Evolutionary conservation across 805 yeast species (phyloP).

Genomic region (Metschnikowia borealis): DNA sequence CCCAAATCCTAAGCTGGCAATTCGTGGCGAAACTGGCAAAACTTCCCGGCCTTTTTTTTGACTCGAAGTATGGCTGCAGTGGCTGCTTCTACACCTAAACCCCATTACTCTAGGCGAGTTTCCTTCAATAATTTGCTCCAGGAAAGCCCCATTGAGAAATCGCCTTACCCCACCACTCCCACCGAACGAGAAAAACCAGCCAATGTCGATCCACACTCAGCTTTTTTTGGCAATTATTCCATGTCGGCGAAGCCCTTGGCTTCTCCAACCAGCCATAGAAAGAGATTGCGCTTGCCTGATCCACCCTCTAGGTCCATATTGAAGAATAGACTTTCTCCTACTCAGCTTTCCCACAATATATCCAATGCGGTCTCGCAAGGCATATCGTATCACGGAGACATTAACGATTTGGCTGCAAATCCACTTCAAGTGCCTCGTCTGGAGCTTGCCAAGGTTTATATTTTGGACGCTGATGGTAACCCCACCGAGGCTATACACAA

Average conservation of each 20-base stretch:
- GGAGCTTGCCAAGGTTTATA: slow-evolving; percentile 14
- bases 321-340: slow-evolving; percentile 32
- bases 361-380: slow-evolving; percentile 13
- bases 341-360: slow-evolving; percentile 22
- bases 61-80: slow-evolving; percentile 6
- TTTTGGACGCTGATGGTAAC: background rate
- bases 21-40: background rate
- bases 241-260: slow-evolving; percentile 5
- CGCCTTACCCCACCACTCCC: slow-evolving; percentile 14
- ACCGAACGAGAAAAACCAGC: slow-evolving; percentile 20
- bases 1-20: background rate
- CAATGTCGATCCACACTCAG: slow-evolving; percentile 18
- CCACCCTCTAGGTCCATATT: slow-evolving; percentile 39
- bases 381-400: slow-evolving; percentile 18
- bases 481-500: background rate
- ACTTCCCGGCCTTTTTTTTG: background rate
- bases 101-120: slow-evolving; percentile 32
- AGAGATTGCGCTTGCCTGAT: slow-evolving; percentile 21
- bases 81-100: slow-evolving; percentile 2
- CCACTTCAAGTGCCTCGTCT: slow-evolving; percentile 16
- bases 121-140: slow-evolving; percentile 43
- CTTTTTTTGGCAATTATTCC: slow-evolving; percentile 17
- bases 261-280: slow-evolving; percentile 11
- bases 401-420: slow-evolving; percentile 16
- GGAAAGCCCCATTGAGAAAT: slow-evolving; percentile 5